Base-by-base conservation (phyloP, 805 yeast genomes). In the Ogataea siamensis region DNA sequence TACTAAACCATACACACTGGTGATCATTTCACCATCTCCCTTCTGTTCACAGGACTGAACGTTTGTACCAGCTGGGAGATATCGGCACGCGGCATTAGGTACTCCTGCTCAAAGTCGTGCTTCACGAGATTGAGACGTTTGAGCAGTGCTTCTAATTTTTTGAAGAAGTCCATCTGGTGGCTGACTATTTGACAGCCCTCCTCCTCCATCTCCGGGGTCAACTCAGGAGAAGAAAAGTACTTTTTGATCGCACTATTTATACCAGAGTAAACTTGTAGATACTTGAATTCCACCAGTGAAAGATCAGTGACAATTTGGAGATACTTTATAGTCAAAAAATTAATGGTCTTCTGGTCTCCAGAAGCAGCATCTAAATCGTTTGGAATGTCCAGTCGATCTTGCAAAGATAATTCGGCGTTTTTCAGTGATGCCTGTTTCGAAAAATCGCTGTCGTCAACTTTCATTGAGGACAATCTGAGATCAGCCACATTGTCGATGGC, bases 211-310 rank as follows among this genome's bases (percentile, higher is more conserved):
- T 49, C 51, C 23, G 31, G 24, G 1, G 56, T 41, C 14, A 57
- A 30, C 7, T 49, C 53, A 5, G 51, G 46, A 12, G 40, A 28
- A 8, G 58, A 50, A 16, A 60, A 59, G 28, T 57, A 53, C 20
- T 51, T 40, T 28, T 54, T 48, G 10, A 55, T 47, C 5, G 50
- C 40, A n/a, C 40, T 46, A 31, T 58, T 60, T 28, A 57, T 44
- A 37, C 47, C 33, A 5, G 56, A 34, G 37, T 53, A 51, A 7
- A 45, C 34, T 34, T 57, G 51, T 9, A 55, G n/a, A 23, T 55
- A 57, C 30, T 59, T 51, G 40, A 51, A 60, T 34, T 54, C 54
- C 5, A 56, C 41, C 21, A 56, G 35, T 14, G 58, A 48, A 5
- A 55, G 15, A 37, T 60, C 64, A 4, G 55, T 39, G 6, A 46